Percentiles rank a stretch among this genome's conserved stretches.
Evolutionary conservation across 2,329 filamentous ascomycete genomes (phyloP).

Genomic region (Botrytis elliptica): DNA sequence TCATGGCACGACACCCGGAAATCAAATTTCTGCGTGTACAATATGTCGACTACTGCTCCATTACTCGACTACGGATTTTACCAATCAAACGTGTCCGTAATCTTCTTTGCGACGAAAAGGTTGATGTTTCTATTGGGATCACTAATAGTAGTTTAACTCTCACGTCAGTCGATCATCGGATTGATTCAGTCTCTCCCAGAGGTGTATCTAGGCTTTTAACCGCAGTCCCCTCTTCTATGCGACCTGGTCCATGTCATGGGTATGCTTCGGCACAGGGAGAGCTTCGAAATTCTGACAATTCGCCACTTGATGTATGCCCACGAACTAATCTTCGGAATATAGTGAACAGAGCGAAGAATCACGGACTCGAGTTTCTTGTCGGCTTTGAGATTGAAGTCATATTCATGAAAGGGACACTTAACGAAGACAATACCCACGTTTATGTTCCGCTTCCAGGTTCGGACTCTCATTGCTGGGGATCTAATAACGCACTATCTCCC

Average conservation of each 20-base stretch:
- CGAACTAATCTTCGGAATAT: constrained; percentile 59
- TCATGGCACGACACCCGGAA: constrained; percentile 50
- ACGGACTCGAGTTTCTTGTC: constrained; percentile 59
- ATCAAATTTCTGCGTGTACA: constrained; percentile 70
- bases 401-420: constrained; percentile 52
- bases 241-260: constrained; percentile 54
- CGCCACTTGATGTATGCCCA: constrained; percentile 58
- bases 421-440: constrained; percentile 37
- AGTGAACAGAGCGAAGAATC: constrained; percentile 50
- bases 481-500: constrained; percentile 60
- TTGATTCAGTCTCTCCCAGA: constrained; percentile 53
- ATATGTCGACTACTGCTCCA: constrained; percentile 78
- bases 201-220: constrained; percentile 67
- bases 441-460: constrained; percentile 50
- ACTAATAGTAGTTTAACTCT: constrained; percentile 64
- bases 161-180: constrained; percentile 63
- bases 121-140: constrained; percentile 51
- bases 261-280: constrained; percentile 67
- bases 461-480: constrained; percentile 69
- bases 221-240: constrained; percentile 64
- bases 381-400: constrained; percentile 84
- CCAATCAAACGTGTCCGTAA: constrained; percentile 58
- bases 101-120: constrained; percentile 43
- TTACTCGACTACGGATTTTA: constrained; percentile 63
- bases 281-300: constrained; percentile 59